phyloP scores from a whole-genome alignment of 306 rosid genomes.

The Alnus rubra region DNA sequence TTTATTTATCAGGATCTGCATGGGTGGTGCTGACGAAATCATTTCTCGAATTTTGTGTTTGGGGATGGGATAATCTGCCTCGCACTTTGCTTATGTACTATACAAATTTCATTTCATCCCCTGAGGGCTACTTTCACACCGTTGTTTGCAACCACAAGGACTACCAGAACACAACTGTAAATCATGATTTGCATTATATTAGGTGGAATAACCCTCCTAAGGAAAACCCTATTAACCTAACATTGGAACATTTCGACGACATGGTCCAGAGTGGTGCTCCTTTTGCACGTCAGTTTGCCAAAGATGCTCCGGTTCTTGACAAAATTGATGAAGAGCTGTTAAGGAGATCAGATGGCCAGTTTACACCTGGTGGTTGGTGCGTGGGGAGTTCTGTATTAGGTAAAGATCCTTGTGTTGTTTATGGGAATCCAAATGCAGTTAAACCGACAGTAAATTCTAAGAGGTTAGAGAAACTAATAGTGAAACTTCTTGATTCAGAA shows the following conservation, averaged over 20 bases:
- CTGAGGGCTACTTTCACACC: conserved; percentile 91
- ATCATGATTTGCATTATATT: conserved; percentile 68
- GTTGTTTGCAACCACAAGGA: conserved; percentile 90
- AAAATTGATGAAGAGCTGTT: conserved; percentile 65
- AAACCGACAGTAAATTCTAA: conserved; percentile 61
- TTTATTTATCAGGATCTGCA: conserved; percentile 60
- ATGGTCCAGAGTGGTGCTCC: conserved; percentile 77
- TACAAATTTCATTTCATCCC: conserved; percentile 72
- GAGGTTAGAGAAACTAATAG: conserved; percentile 73
- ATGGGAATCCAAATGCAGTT: conserved; percentile 56
- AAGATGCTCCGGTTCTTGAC: conserved; percentile 66
- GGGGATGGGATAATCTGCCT: conserved; percentile 96
- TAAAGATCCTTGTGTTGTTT: conserved; percentile 51
- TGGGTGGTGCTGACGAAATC: conserved; percentile 74
- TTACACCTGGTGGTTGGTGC: conserved; percentile 83
- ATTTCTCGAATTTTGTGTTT: conserved; percentile 70
- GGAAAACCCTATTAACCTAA: conserved; percentile 57
- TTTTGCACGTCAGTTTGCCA: conserved; percentile 56
- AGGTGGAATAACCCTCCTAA: conserved; percentile 80
- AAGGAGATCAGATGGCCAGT: conserved; percentile 48
- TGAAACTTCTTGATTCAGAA: conserved; percentile 69
- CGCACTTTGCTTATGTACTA: conserved; percentile 88
- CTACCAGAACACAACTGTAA: conserved; percentile 83
- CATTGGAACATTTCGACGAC: conserved; percentile 61
- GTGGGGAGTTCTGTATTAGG: conserved; percentile 39